Base-by-base conservation (phyloP, 2,329 filamentous ascomycete species). In the Stachybotrys echinatus region DNA sequence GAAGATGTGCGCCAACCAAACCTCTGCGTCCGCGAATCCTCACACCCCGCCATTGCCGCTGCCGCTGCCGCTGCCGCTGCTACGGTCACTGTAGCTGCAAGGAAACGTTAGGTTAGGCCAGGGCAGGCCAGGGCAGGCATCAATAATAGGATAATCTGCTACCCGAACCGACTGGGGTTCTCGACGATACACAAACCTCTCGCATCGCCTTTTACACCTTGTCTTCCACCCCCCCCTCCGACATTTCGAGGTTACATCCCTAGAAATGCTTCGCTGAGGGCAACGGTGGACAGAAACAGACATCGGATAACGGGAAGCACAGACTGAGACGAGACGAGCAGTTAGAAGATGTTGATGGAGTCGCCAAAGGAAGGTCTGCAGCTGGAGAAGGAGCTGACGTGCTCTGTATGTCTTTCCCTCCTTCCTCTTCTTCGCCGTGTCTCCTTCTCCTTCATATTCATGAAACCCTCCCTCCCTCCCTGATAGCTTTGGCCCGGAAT, bases 301-400 rank as follows among this genome's bases (percentile, higher is more conserved):
- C 10, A 34, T 8, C 27, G 27, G 3, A 34, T 10, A 34, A 14
- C 27, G 2, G 27, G 27, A 34, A 34, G 14, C 10, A 34, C 10
- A 34, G 14, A 34, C n/a, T n/a, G n/a, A 14, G 27, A 34, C 10
- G 14, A 8, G 14, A 34, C 27, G 14, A 34, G 14, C 27, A 5
- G 27, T 10, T 14, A 14, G 27, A 14, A 34, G 10, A 34, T 34
- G 27, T 8, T 34, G 27, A 81, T 81, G 77, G 76, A 76, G 61
- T 66, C 74, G 56, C 69, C 74, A 62, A 75, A 72, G 59, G 68
- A 73, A 54, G 74, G 71, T 52, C 68, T 84, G 62, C 89, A 95
- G 69, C 77, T 96, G 60, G 94, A 96, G 74, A 92, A 87, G 70
- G 94, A 99, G 80, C 76, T 97, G 72, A 92, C 87, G 48, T 97